Base-by-base conservation (phyloP, 768 basidiomycete genomes). In the Kwoniella bestiolae region DNA sequence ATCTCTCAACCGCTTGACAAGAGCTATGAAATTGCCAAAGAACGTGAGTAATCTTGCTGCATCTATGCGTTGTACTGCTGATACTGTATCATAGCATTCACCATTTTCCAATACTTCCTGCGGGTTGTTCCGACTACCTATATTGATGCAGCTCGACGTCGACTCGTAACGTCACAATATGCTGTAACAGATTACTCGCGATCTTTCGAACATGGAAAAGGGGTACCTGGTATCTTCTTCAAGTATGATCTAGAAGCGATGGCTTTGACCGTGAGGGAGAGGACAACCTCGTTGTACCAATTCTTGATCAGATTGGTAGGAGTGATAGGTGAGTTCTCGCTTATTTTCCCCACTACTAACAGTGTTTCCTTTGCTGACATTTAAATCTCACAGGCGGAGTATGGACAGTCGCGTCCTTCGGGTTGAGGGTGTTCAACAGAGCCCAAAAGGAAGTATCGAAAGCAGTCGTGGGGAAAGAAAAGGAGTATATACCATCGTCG, bases 91-190 rank as follows among this genome's bases (percentile, higher is more conserved):
- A 18, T 73, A 94, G 92, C 87, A 21, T 94, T 95, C 79, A 84
- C 92, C 63, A 89, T 91, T 11, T 95, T 92, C 82, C 94, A 95
- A 77, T 97, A 98, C 80, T 98, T 90, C 85, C 83, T 98, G 14
- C 91, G 91, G 66, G 90, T 99, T 75, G 95, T 99, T 11, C 94
- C 95, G 1, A 98, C 95, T 0, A 91, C 90, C 3, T 98, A 97
- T 81, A 77, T 83, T 65, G 79, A 82, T 44, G 72, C 82, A 0
- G 41, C 70, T 2, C 60, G 82, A 14, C 86, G 92, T 56, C 88
- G 90, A 9, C 67, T 82, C 32, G 65, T 73, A 14, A 82, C 81
- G 0, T 80, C 78, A 18, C 80, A 95, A 80, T 97, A 98, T 82
- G 91, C 91, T 50, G 95, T 97, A 5, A 97, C 92, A 0, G 92